Evolutionary conservation across 352 stramenopile species (phyloP).

Genomic region (Globisporangium uncinulatum): DNA sequence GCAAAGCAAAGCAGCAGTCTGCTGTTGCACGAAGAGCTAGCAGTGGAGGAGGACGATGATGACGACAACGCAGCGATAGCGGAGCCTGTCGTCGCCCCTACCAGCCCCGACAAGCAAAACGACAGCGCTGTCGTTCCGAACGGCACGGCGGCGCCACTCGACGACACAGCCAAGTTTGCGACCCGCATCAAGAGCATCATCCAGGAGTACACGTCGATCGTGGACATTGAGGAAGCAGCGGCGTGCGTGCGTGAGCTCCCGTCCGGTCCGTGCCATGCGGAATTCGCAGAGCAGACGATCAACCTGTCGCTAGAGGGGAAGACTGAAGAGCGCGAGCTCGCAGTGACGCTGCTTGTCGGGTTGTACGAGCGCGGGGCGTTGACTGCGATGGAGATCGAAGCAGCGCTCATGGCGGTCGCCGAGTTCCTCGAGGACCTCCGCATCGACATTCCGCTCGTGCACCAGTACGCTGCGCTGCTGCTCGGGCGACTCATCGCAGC

Average conservation of each 20-base stretch:
- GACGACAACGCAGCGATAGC: not conserved
- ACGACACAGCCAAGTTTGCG: constrained; percentile 38
- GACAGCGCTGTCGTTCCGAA: not conserved
- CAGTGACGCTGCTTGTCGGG: constrained; percentile 67
- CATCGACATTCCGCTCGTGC: constrained; percentile 81
- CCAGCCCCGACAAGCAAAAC: not conserved
- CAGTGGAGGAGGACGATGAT: constrained; percentile 9
- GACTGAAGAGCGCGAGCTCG: constrained; percentile 52
- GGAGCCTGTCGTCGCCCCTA: constrained; percentile 1
- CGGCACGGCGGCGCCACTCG: constrained; percentile 10
- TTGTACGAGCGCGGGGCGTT: constrained; percentile 66
- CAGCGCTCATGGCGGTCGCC: constrained; percentile 56
- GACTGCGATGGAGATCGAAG: constrained; percentile 67
- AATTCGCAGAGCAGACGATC: constrained; percentile 69
- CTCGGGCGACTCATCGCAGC: constrained; percentile 69
- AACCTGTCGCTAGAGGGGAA: constrained; percentile 77
- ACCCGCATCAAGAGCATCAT: constrained; percentile 85
- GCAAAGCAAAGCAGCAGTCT: constrained; percentile 78
- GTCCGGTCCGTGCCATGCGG: constrained; percentile 32
- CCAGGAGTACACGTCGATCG: constrained; percentile 75
- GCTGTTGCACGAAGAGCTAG: constrained; percentile 34
- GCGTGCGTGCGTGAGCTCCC: constrained; percentile 70
- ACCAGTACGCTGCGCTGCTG: constrained; percentile 71
- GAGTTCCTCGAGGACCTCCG: constrained; percentile 84
- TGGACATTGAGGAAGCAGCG: constrained; percentile 71